Evolutionary conservation across 208 protist species (phyloP).

Genomic region (Acanthamoeba culbertsoni): DNA sequence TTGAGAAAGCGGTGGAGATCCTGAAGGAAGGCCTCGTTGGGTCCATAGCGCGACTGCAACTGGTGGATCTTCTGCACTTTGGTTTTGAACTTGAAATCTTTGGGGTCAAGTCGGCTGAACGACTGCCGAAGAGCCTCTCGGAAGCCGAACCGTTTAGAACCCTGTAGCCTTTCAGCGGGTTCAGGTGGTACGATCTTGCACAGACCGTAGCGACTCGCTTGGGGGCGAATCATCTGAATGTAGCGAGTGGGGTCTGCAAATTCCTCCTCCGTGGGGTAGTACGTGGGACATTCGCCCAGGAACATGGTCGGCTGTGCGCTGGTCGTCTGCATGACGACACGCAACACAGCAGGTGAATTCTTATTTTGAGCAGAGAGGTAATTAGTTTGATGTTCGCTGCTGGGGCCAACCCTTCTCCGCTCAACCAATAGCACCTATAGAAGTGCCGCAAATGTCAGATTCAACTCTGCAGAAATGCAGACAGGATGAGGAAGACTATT

Average conservation of each 20-base stretch:
- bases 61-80: slow-evolving; percentile 75
- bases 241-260: slow-evolving; percentile 72
- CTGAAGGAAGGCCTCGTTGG: slow-evolving; percentile 59
- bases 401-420: too few species aligned
- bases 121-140: not conserved
- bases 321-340: too few species aligned
- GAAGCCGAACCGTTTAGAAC: not conserved
- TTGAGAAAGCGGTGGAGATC: slow-evolving; percentile 53
- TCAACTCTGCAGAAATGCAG: not conserved
- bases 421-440: too few species aligned
- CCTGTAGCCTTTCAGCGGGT: not conserved
- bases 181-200: slow-evolving; percentile 69
- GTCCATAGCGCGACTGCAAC: slow-evolving; percentile 61
- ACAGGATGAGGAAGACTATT: too few species aligned
- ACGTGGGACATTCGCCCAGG: slow-evolving; percentile 74
- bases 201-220: slow-evolving; percentile 68
- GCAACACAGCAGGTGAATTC: too few species aligned
- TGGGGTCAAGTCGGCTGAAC: slow-evolving; percentile 30
- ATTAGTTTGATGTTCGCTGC: too few species aligned
- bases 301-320: not conserved
- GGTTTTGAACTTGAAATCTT: slow-evolving; percentile 65
- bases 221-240: slow-evolving; percentile 68
- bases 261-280: slow-evolving; percentile 77
- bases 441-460: too few species aligned
- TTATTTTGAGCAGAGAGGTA: too few species aligned